Percentiles rank a stretch among this genome's conserved stretches.
Conservation (phyloP, 805 yeast genomes). For the Dipodascopsis uninucleata region DNA sequence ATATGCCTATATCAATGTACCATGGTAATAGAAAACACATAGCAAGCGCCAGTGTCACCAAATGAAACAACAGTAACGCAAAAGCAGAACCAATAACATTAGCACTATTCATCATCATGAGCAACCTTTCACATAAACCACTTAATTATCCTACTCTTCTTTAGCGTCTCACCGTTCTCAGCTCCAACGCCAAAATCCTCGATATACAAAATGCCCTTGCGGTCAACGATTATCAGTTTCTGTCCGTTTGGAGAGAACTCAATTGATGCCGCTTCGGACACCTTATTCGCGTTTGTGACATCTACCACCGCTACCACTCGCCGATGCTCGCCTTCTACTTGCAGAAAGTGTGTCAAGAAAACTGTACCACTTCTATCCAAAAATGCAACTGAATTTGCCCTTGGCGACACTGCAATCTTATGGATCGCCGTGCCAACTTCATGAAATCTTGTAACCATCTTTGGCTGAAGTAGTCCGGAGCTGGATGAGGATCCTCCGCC, state of each 20-base stretch:
- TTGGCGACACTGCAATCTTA: conserved; percentile 68
- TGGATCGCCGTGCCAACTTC: conserved; percentile 82
- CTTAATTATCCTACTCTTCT: conserved; percentile 26
- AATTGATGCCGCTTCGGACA: conserved; percentile 73
- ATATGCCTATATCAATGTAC: too few relatives aligned
- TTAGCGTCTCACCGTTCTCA: conserved; percentile 22
- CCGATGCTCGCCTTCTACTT: conserved; percentile 53
- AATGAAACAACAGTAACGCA: neutral
- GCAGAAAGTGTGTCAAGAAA: conserved; percentile 51
- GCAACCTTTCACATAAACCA: conserved; percentile 4
- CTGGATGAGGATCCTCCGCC: conserved; percentile 9
- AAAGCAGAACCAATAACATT: neutral
- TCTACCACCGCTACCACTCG: conserved; percentile 69
- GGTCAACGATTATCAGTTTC: conserved; percentile 66
- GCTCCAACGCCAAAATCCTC: conserved; percentile 84
- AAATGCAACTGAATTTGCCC: conserved; percentile 82
- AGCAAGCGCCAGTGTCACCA: neutral
- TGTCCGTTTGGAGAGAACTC: conserved; percentile 79
- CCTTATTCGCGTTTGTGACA: conserved; percentile 69
- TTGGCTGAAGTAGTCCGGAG: conserved; percentile 51
- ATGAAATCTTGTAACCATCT: conserved; percentile 58
- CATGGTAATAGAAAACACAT: neutral
- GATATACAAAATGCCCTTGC: conserved; percentile 73
- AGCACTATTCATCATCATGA: neutral
- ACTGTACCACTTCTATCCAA: conserved; percentile 75